Conservation (phyloP, 768 basidiomycete genomes). For the Steccherinum ochraceum region DNA sequence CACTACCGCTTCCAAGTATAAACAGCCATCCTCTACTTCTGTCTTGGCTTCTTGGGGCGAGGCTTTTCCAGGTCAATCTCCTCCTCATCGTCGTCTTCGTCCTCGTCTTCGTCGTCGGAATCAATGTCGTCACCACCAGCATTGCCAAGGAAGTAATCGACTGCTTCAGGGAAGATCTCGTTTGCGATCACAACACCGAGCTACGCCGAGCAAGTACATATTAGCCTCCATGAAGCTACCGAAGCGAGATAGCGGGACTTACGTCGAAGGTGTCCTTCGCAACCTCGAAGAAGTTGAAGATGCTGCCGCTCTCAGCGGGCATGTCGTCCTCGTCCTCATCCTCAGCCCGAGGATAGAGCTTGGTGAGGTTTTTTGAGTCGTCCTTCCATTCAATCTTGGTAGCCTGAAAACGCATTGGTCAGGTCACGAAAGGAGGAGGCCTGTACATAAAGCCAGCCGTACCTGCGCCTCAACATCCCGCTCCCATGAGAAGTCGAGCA, state of each 20-base stretch:
- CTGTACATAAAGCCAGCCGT: conserved; percentile 15
- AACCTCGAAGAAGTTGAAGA: conserved; percentile 84
- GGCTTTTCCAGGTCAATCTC: conserved; percentile 90
- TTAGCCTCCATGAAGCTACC: too few species aligned
- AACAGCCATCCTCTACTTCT: not conserved
- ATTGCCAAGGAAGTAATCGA: conserved; percentile 76
- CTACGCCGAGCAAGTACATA: conserved; percentile 32
- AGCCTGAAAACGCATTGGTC: conserved; percentile 31
- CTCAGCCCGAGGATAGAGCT: conserved; percentile 62
- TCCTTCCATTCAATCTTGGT: conserved; percentile 80
- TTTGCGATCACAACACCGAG: conserved; percentile 66
- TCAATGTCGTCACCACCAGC: conserved; percentile 53
- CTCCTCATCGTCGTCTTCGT: conserved; percentile 71
- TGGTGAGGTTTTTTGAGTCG: conserved; percentile 67
- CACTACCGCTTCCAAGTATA: not conserved
- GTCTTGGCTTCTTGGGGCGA: conserved; percentile 53
- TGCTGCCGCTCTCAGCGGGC: conserved; percentile 66
- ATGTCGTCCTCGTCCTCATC: conserved; percentile 59
- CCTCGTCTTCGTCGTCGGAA: conserved; percentile 58
- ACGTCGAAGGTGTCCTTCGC: conserved; percentile 64
- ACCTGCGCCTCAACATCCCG: conserved; percentile 66
- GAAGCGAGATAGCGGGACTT: conserved; percentile 20
- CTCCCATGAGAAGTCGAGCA: conserved; percentile 79
- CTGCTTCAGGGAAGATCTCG: conserved; percentile 76
- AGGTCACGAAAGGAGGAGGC: not conserved